Base-by-base conservation (phyloP, 805 yeast genomes). In the Metschnikowia vanudenii region DNA sequence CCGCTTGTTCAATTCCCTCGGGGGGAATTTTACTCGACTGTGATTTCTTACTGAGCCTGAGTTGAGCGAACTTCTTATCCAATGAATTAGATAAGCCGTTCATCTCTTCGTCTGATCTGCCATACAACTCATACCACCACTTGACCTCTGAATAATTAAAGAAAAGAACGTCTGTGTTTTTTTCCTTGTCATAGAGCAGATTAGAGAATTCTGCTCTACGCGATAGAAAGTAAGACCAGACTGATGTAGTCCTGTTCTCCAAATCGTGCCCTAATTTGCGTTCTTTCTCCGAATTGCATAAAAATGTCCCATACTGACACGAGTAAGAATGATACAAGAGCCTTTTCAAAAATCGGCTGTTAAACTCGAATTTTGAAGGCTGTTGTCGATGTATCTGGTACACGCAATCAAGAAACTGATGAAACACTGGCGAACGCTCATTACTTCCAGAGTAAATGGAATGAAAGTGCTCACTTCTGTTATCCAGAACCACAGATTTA, bases 301-400 rank as follows among this genome's bases (percentile, higher is more conserved):
- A 63, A 57, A 94, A 94, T 1, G 96, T 82, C 3, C 98, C 98
- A 65, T 90, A 94, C 63, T 94, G 98, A 57, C 98, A 90, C 1
- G 97, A 88, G 60, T 90, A 88, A 40, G 86, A 69, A 63, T 94
- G 98, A 61, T 94, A 94, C 17, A 89, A 75, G 46, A 94, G 69
- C 41, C 98, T 69, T 54, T 96, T 78, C 52, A 94, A 63, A 57
- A 94, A 89, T 43, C 97, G 68, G 62, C 91, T 96, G 59, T 91
- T 90, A 66, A 84, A 91, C 65, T 92, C 96, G 64, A 94, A 94
- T 38, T 72, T 67, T 1, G 68, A 58, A 0, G 96, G 96, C 54
- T 79, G 75, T 60, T 89, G 96, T 7, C 81, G 64, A 42, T 78
- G 63, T 16, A 92, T 61, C 61, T 94, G 99, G 62, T 84, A 90